phyloP scores from a whole-genome alignment of 2,329 filamentous ascomycete genomes.

The Hypomyces perniciosus region DNA sequence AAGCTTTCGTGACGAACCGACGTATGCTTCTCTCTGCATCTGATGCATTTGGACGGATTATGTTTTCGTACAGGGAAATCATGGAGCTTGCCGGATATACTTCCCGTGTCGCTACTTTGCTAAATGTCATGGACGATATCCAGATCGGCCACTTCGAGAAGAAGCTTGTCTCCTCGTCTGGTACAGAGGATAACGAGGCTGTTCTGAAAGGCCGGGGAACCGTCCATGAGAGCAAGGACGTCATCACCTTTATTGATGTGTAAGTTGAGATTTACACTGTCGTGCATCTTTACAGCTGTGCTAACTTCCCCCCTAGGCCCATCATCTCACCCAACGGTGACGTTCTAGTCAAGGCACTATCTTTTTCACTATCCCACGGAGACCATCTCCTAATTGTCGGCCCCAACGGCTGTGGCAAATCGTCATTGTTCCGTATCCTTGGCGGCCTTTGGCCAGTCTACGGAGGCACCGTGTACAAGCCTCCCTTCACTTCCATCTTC shows the following conservation, averaged over 20 bases:
- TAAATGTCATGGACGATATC: constrained; percentile 94
- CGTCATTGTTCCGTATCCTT: constrained; percentile 89
- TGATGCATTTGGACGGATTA: constrained; percentile 89
- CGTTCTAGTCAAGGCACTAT: constrained; percentile 77
- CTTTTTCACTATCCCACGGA: constrained; percentile 78
- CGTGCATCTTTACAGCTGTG: neutral
- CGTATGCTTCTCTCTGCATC: constrained; percentile 88
- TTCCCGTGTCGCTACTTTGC: constrained; percentile 78
- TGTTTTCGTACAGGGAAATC: constrained; percentile 98
- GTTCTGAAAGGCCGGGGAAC: constrained; percentile 77
- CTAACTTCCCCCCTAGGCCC: constrained; percentile 42
- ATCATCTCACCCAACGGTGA: constrained; percentile 97
- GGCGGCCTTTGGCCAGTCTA: constrained; percentile 98
- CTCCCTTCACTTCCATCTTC: constrained; percentile 88
- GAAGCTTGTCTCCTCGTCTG: constrained; percentile 85
- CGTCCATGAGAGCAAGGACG: constrained; percentile 70
- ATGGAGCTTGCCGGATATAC: constrained; percentile 95
- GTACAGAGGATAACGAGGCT: constrained; percentile 72
- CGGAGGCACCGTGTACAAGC: constrained; percentile 87
- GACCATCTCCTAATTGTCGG: constrained; percentile 93
- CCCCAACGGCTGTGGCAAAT: constrained; percentile 96
- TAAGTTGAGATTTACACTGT: constrained; percentile 31
- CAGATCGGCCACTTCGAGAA: constrained; percentile 89
- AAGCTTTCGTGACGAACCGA: constrained; percentile 87
- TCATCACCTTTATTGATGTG: constrained; percentile 78